Evolutionary conservation across 2,329 filamentous ascomycete genomes (phyloP), one percentile per base, ranked within the genome.

Genomic region (Monosporascus sp.): DNA sequence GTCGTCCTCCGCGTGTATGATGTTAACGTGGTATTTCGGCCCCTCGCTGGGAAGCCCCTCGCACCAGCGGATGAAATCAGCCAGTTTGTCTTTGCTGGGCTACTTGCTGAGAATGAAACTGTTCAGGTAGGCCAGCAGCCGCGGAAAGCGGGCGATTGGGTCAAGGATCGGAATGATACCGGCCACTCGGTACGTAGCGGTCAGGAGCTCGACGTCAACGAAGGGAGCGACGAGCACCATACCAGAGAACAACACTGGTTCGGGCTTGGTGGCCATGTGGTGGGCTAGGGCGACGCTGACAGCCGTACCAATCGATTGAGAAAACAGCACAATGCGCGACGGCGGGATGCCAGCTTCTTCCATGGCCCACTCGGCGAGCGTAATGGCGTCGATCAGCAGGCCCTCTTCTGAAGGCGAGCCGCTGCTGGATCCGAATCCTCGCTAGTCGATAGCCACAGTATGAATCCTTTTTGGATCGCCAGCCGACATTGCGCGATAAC

Each of bases 361-460:
- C 51, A 78, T 70, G 0, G 79, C 81, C 75, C 80, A 86, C 11
- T 81, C 69, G 2, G 74, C 74, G 2, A 84, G 65, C 0, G 78
- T 69, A 0, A 78, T 59, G 1, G 79, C 82, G 61, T 87, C 82
- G 1, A 64, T 64, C 14, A 82, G 67, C 1, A 86, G 67, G 0
- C 82, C 82, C 1, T 62, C 48, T 63, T 86, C 82, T 0, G 79
- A 81, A 0, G 82, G 82, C 5, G 65, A 62, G 2, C 82, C 81
- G 0, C 68, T 76, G 49, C 77, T 81, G 7, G 62, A 52, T 1
- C 84, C 83, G 58, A 81, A 87, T 1, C 84, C 82, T 5, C 82
- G 75, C 59, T 85, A 86, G 66, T 87, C 83, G 51, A 87, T 76
- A 2, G 79, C 74, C 8, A 86, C 61, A 38, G 80, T 73, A 59